Percentiles rank a stretch among this genome's conserved stretches.
These are phyloP conservation scores for Achaetomium macrosporum DNA, from an alignment of 2,329 filamentous ascomycete genomes.

Conservation along the genomic window DNA sequence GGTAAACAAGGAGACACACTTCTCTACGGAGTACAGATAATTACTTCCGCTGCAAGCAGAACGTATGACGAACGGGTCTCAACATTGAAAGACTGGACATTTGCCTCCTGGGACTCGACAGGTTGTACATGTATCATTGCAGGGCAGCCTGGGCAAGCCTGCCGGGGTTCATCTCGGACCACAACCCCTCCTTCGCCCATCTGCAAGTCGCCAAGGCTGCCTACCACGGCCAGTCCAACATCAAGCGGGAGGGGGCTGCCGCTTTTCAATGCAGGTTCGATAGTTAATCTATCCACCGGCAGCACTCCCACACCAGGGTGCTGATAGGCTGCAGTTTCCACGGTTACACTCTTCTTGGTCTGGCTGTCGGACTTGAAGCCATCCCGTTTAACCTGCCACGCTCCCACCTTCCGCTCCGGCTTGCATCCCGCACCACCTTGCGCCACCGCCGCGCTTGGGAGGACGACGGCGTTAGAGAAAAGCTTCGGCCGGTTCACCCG, in stretches of 20 bases:
- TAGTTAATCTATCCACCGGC: constrained; percentile 13
- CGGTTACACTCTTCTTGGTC: constrained; percentile 13
- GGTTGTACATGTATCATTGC: constrained; percentile 16
- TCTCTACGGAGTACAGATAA: background rate
- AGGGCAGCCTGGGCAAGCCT: background rate
- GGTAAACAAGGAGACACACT: background rate
- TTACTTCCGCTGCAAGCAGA: background rate
- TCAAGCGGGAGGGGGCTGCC: constrained; percentile 25
- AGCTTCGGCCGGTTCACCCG: background rate
- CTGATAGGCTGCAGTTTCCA: constrained; percentile 16
- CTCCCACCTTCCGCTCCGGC: constrained; percentile 13
- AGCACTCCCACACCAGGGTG: constrained; percentile 16
- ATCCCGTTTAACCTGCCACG: constrained; percentile 21
- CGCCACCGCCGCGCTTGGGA: constrained; percentile 19
- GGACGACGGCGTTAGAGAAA: constrained; percentile 12
- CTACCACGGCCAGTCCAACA: constrained; percentile 11
- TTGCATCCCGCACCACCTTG: constrained; percentile 13
- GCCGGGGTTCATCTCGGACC: constrained; percentile 15
- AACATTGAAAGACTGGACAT: background rate
- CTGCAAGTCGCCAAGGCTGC: constrained; percentile 13
- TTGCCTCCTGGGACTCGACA: background rate
- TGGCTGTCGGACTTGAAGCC: constrained; percentile 12
- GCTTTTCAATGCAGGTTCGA: constrained; percentile 24
- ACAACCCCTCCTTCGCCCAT: constrained; percentile 10
- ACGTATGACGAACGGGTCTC: background rate